Evolutionary conservation across 768 basidiomycete species (phyloP).

Genomic region (Psilocybe tampanensis): DNA sequence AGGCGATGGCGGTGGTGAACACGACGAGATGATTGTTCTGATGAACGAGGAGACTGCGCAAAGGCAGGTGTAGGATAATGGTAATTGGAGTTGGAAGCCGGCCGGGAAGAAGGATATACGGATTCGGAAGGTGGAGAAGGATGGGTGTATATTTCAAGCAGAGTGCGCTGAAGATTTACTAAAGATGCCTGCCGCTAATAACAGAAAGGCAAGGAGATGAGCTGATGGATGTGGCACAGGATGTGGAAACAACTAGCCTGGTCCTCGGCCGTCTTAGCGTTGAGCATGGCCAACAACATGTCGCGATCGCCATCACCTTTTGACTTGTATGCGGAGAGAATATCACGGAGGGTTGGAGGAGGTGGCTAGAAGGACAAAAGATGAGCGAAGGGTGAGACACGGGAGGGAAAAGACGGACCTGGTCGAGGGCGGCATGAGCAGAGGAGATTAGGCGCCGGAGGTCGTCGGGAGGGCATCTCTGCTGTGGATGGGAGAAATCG

Average conservation of each 20-base stretch:
- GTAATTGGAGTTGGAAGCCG: slow-evolving; percentile 34
- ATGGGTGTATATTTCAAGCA: slow-evolving; percentile 62
- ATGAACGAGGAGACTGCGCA: slow-evolving; percentile 36
- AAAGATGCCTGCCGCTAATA: slow-evolving; percentile 70
- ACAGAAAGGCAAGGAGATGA: neutral
- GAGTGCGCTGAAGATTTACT: slow-evolving; percentile 67
- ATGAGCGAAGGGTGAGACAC: slow-evolving; percentile 19
- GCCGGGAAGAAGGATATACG: slow-evolving; percentile 14
- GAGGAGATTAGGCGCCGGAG: slow-evolving; percentile 38
- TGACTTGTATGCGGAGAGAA: slow-evolving; percentile 80
- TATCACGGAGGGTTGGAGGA: slow-evolving; percentile 83
- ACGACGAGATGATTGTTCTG: slow-evolving; percentile 34
- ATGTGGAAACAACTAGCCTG: slow-evolving; percentile 55
- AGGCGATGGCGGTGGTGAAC: slow-evolving; percentile 36
- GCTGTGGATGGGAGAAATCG: slow-evolving; percentile 27
- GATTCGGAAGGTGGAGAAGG: slow-evolving; percentile 26
- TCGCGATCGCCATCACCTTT: slow-evolving; percentile 93
- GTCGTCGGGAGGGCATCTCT: slow-evolving; percentile 29
- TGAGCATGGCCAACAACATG: slow-evolving; percentile 87
- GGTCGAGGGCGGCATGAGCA: slow-evolving; percentile 43
- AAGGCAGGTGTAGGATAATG: slow-evolving; percentile 41
- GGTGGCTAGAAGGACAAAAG: slow-evolving; percentile 50
- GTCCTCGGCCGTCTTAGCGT: slow-evolving; percentile 92
- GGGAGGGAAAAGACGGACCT: slow-evolving; percentile 32
- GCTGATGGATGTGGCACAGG: slow-evolving; percentile 1